phyloP scores from a whole-genome alignment of 108 stramenopile genomes.

The Poteriospumella lacustris region DNA sequence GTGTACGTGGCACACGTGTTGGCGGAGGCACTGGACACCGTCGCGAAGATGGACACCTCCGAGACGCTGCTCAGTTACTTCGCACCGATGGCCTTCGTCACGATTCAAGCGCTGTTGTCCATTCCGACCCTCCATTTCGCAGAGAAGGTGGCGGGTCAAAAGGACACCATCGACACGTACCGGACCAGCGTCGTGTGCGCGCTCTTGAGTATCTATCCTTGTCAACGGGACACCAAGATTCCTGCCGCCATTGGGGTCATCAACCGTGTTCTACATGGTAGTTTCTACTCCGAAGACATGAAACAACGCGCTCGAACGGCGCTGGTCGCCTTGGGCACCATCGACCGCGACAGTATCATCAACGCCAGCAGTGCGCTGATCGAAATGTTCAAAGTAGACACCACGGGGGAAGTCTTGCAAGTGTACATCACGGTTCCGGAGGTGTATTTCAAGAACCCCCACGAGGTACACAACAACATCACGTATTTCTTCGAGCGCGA shows the following conservation, averaged over 20 bases:
- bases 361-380: not conserved
- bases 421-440: not conserved
- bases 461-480: not conserved
- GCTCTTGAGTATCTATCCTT: not conserved
- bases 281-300: not conserved
- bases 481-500: not conserved
- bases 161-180: not conserved
- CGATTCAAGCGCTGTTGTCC: no score
- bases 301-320: not conserved
- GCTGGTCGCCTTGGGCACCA: not conserved
- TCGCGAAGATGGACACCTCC: not conserved
- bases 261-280: not conserved
- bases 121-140: no score
- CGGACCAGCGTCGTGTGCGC: not conserved
- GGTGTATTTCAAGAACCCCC: constrained; percentile 1
- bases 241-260: not conserved
- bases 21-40: not conserved
- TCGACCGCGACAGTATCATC: not conserved
- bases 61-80: not conserved
- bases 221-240: not conserved
- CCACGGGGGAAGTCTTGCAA: not conserved
- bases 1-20: not conserved
- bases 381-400: not conserved
- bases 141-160: not conserved
- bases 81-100: not conserved